phyloP scores from a whole-genome alignment of 2,329 filamentous ascomycete genomes.

The Trichophyton mentagrophytes region DNA sequence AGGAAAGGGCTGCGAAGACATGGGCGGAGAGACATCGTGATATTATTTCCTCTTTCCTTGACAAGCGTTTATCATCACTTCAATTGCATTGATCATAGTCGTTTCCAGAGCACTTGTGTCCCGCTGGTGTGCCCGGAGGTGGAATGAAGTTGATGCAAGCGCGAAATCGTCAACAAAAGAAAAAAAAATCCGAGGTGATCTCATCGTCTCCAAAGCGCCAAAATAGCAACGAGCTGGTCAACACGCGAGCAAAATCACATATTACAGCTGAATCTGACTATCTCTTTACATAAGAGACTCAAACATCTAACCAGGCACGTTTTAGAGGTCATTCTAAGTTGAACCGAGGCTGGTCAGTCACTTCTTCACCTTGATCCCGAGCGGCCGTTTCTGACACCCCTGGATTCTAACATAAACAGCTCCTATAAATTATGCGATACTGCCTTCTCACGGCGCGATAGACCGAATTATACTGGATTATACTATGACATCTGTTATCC shows the following conservation, averaged over 20 bases:
- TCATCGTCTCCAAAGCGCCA: neutral
- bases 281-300: no score
- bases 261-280: neutral
- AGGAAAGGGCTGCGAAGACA: conserved; percentile 12
- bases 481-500: neutral
- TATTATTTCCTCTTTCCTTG: neutral
- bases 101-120: neutral
- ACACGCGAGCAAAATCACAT: neutral
- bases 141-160: neutral
- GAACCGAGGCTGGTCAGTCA: neutral
- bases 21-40: conserved; percentile 19
- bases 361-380: neutral
- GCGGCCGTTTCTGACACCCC: neutral
- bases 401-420: neutral
- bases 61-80: neutral
- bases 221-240: neutral
- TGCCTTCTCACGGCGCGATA: neutral
- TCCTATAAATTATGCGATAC: neutral
- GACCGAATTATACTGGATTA: neutral
- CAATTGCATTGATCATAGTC: neutral
- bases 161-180: neutral
- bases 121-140: neutral
- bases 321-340: neutral
- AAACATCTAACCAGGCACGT: neutral
- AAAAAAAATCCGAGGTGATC: neutral